Evolutionary conservation across 106 monocot genomes (phyloP), one percentile per base, ranked within the genome.

Genomic region (Dendrobium nobile): DNA sequence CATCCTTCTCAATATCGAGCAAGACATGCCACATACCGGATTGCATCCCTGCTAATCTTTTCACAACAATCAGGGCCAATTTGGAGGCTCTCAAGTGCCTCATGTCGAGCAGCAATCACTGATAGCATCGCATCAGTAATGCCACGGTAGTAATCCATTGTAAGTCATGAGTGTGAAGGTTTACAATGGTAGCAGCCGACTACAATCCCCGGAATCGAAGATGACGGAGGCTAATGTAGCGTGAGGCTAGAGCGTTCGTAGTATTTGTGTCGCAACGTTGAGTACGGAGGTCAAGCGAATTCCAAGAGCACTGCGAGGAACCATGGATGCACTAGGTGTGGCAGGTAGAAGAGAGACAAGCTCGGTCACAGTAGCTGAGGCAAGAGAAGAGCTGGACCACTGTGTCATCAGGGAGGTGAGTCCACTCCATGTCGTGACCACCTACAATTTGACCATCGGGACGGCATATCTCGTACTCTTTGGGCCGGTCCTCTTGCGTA

Each of bases 301-400:
- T 81, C 98, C 98, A 98, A 18, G 95, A 84, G 84, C 88, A 98
- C 7, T 92, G 83, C 1, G 91, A 89, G 37, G 95, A 84, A 9
- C 88, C 94, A 70, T 95, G 91, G 67, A 43, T 41, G 54, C 92
- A 83, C 94, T 91, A 98, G 10, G 88, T 75, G 22, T 83, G 86
- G 80, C 94, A 98, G 67, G 92, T 91, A 27, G 92, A 91, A 11
- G 89, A 79, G 4, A 98, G 84, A 79, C 88, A 88, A n/a, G 97
- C 97, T 4, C 97, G 90, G 86, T 98, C 97, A 9, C 92, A 92
- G 76, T 98, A 91, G 88, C 87, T 92, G 41, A 98, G 86, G 76
- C 79, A 77, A 42, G 84, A 87, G 85, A 98, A 95, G 79, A 98
- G 82, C 79, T 92, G 92, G 58, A 95, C 77, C 17, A 95, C 90